phyloP scores from a whole-genome alignment of 2,329 filamentous ascomycete genomes.

The Incumbomyces lentus region DNA sequence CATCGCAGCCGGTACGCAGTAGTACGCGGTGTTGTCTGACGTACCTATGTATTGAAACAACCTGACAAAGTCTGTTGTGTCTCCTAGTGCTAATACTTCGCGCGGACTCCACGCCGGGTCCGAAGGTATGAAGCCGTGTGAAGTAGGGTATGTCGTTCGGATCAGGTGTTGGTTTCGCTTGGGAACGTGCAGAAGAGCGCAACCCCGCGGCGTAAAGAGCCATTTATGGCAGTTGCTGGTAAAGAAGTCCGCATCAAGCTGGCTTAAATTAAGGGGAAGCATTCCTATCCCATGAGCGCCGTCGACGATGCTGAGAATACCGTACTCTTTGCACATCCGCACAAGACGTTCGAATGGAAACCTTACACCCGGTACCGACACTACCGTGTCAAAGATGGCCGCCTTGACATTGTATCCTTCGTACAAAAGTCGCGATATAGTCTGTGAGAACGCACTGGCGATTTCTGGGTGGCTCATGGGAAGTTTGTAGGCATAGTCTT shows the following conservation, averaged over 20 bases:
- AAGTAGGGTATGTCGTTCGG: slow-evolving; percentile 65
- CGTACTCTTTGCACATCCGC: slow-evolving; percentile 53
- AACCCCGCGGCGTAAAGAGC: slow-evolving; percentile 70
- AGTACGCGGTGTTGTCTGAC: slow-evolving; percentile 58
- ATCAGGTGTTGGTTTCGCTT: slow-evolving; percentile 65
- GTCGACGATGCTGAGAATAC: slow-evolving; percentile 66
- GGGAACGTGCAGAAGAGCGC: slow-evolving; percentile 72
- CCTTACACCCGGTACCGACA: slow-evolving; percentile 64
- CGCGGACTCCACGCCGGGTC: slow-evolving; percentile 1
- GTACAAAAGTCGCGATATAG: slow-evolving; percentile 44
- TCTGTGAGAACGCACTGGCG: slow-evolving; percentile 48
- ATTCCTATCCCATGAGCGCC: slow-evolving; percentile 79
- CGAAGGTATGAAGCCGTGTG: slow-evolving; percentile 59
- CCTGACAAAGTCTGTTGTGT: slow-evolving; percentile 51
- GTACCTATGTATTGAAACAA: slow-evolving; percentile 73
- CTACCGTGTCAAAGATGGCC: slow-evolving; percentile 70
- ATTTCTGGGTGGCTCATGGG: slow-evolving; percentile 62
- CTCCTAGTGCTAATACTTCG: slow-evolving; percentile 12
- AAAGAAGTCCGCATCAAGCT: slow-evolving; percentile 72
- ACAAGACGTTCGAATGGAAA: slow-evolving; percentile 67
- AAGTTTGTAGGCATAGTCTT: slow-evolving; percentile 42
- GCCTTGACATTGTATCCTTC: slow-evolving; percentile 55
- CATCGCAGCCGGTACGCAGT: slow-evolving; percentile 62
- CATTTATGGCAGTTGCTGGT: slow-evolving; percentile 85
- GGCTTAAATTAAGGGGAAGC: slow-evolving; percentile 56